A percentile compares a stretch with the other conserved stretches of the same genome.
Evolutionary conservation across 1,139 yeast genomes (phyloP).

Genomic region (Yarrowia galli): DNA sequence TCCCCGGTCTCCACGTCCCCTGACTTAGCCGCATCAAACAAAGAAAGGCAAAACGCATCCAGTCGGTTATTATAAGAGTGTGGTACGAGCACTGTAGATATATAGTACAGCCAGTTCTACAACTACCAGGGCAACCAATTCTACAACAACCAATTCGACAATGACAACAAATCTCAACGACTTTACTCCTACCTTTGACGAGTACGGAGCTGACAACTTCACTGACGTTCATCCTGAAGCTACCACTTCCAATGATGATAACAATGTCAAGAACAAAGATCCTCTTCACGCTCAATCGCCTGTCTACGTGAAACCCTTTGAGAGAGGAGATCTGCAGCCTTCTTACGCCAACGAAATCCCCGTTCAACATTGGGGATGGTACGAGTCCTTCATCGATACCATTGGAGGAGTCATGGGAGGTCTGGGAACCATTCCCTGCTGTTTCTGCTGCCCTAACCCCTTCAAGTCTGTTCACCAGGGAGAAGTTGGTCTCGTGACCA

Average conservation of each 20-base stretch:
- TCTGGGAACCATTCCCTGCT: conserved; percentile 66
- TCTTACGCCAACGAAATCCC: conserved; percentile 52
- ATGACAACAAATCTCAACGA: neutral
- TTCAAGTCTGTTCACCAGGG: conserved; percentile 71
- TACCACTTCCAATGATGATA: neutral
- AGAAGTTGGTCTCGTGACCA: conserved; percentile 71
- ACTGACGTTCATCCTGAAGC: conserved; percentile 3
- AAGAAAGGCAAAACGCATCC: conserved; percentile 3
- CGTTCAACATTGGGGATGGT: conserved; percentile 51
- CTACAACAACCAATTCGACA: neutral
- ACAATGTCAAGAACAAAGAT: conserved; percentile 12
- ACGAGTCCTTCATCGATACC: conserved; percentile 55
- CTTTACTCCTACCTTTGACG: conserved; percentile 25
- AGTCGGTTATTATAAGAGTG: neutral
- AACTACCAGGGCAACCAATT: neutral
- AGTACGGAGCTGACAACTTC: conserved; percentile 31
- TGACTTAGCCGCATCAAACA: conserved; percentile 35
- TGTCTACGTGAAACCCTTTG: conserved; percentile 48
- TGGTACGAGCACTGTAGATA: no score
- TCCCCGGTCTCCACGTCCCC: neutral
- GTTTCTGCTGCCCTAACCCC: conserved; percentile 65
- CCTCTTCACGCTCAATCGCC: conserved; percentile 41
- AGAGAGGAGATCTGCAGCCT: conserved; percentile 51
- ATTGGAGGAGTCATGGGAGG: conserved; percentile 62
- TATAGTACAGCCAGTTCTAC: neutral